Percentiles rank a stretch among this genome's conserved stretches.
Evolutionary conservation across 176 grass and related monocot species (phyloP).

Genomic region (Musa itinerans): DNA sequence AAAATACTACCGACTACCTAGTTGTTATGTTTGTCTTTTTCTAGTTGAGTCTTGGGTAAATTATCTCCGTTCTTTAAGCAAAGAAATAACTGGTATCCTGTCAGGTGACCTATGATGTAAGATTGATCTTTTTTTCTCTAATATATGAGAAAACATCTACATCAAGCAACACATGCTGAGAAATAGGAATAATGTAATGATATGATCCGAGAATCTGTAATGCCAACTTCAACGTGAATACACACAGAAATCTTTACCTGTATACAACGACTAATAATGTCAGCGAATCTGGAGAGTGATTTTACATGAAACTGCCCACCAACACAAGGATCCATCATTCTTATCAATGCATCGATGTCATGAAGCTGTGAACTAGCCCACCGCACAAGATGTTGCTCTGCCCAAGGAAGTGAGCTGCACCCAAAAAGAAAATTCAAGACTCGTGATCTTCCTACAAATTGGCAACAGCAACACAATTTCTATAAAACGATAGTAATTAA

Average conservation of each 20-base stretch:
- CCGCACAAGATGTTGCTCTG: conserved; percentile 63
- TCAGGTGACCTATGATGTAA: too few species aligned
- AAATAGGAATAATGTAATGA: too few species aligned
- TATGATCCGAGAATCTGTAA: too few species aligned
- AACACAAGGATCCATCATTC: conserved; percentile 63
- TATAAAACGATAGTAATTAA: neutral
- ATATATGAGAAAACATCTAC: too few species aligned
- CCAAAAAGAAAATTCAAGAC: conserved; percentile 11
- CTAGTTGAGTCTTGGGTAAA: too few species aligned
- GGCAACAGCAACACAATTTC: neutral
- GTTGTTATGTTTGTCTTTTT: too few species aligned
- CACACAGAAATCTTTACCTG: conserved; percentile 29
- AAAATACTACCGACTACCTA: too few species aligned
- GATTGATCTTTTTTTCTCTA: too few species aligned
- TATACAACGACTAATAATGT: conserved; percentile 71
- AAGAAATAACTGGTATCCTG: too few species aligned
- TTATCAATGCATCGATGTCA: conserved; percentile 62
- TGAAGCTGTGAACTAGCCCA: conserved; percentile 76
- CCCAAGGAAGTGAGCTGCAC: conserved; percentile 48
- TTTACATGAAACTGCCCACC: conserved; percentile 38
- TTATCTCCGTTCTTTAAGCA: too few species aligned
- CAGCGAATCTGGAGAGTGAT: conserved; percentile 59
- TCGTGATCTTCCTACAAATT: neutral
- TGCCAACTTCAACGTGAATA: neutral
- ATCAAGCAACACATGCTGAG: too few species aligned